phyloP scores from a whole-genome alignment of 768 basidiomycete genomes.

The Mycena galopus region DNA sequence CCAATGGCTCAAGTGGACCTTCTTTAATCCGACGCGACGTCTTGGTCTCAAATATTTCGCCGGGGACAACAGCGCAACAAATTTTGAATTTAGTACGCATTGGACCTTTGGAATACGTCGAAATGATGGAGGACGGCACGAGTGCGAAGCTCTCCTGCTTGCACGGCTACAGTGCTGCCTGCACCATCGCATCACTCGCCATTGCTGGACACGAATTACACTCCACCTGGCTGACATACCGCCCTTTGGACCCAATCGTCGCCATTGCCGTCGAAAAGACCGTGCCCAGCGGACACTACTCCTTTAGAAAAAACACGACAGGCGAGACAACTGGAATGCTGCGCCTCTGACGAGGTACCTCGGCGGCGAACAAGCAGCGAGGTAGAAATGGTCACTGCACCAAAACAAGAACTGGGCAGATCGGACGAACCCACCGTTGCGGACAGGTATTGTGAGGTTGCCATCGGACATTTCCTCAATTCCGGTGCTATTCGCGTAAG shows the following conservation, averaged over 20 bases:
- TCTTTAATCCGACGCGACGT: background rate
- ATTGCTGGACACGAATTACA: background rate
- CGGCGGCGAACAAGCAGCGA: too few species aligned
- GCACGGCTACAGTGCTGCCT: background rate
- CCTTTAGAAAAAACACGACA: background rate
- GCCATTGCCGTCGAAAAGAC: background rate
- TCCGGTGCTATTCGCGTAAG: too few species aligned
- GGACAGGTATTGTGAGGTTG: too few species aligned
- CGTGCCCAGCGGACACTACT: background rate
- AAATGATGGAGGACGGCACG: background rate
- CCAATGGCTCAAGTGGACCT: too few species aligned
- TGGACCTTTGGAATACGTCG: background rate
- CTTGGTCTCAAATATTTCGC: background rate
- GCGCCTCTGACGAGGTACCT: background rate
- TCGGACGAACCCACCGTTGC: too few species aligned
- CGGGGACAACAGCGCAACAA: background rate
- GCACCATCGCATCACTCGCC: background rate
- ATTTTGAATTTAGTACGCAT: background rate
- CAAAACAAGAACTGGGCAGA: background rate
- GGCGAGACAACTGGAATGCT: background rate
- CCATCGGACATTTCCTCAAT: too few species aligned
- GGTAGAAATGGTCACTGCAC: background rate
- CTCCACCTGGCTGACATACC: conserved; percentile 2
- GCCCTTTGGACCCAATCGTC: conserved; percentile 6
- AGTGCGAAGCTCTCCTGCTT: conserved; percentile 2